These are phyloP conservation scores for Stagonosporopsis rhizophila DNA, from an alignment of 2,329 filamentous ascomycete species.

Conservation along the genomic window DNA sequence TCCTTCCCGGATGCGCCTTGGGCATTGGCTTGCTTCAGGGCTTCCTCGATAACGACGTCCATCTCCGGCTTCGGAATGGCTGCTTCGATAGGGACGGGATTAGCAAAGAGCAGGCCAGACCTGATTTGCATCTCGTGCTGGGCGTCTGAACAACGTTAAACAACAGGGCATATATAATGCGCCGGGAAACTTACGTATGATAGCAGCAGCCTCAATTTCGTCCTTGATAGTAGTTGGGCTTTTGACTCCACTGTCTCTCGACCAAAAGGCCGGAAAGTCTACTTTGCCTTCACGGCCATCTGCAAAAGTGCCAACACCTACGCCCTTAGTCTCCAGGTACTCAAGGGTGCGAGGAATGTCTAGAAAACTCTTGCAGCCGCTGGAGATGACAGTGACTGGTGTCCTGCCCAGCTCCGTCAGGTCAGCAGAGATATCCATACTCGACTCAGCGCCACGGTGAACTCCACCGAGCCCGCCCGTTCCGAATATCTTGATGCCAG, in stretches of 20 bases:
- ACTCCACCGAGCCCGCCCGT: conserved; percentile 95
- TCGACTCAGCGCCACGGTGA: conserved; percentile 83
- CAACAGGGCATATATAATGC: neutral
- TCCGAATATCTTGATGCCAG: conserved; percentile 90
- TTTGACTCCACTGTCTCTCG: conserved; percentile 80
- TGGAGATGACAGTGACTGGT: conserved; percentile 84
- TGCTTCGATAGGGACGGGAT: conserved; percentile 76
- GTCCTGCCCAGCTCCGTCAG: conserved; percentile 92
- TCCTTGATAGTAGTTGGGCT: conserved; percentile 78
- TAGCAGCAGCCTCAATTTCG: conserved; percentile 85
- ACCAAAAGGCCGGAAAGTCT: conserved; percentile 93
- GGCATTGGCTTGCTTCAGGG: conserved; percentile 47
- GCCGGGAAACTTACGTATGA: conserved; percentile 67
- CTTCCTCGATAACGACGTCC: conserved; percentile 50
- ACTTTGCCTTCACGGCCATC: conserved; percentile 76
- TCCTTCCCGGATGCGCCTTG: conserved; percentile 68
- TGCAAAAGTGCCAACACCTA: conserved; percentile 86
- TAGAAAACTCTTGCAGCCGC: conserved; percentile 94
- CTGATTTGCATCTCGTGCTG: conserved; percentile 75
- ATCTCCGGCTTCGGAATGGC: conserved; percentile 69
- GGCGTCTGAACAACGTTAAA: conserved; percentile 60
- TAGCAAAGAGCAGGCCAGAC: conserved; percentile 86
- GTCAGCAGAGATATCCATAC: conserved; percentile 94
- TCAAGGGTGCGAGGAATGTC: conserved; percentile 92
- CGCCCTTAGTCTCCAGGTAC: conserved; percentile 75